Base-by-base conservation (phyloP, 2,329 filamentous ascomycete species). In the Aspergillus sp. region DNA sequence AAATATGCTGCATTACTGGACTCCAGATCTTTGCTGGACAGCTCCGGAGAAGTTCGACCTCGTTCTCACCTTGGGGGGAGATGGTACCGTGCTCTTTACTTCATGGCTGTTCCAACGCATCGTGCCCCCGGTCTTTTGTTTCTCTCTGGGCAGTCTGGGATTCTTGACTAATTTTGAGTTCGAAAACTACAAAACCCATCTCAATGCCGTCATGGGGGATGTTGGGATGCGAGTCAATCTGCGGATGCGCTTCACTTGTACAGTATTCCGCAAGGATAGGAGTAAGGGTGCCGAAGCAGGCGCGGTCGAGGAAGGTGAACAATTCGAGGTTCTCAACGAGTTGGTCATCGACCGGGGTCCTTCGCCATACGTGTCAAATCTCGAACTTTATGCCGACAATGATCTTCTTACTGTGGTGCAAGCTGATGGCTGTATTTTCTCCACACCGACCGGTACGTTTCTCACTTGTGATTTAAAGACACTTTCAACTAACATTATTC, bases 141-240 rank as follows among this genome's bases (percentile, higher is more conserved):
- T 98, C 67, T 84, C 90, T 0, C 74, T 97, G 3, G 93, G 93
- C 12, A 96, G 90, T 39, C 75, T 98, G 2, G 93, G 93, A 0
- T 98, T 98, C 60, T 73, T 98, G 49, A 97, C 93, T 10, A 97
- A 96, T 62, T 97, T 97, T 63, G 90, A 97, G 63, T 98, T 93
- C 61, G 82, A 88, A 49, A 79, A 85, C 56, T 96, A 95, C 74
- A 90, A 89, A 68, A 77, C 86, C 46, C 88, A 95, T 59, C 78
- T 98, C 30, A 85, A 88, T 67, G 84, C 83, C 42, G 81, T 97
- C 54, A 95, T 98, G 90, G 90, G 90, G 48, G 88, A 94, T 45
- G 82, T 86, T 2, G 93, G 93, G 44, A 97, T 98, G 91, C 86
- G 91, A 42, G 91, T 97, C 48, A 97, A 95, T 61, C 76, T 98